phyloP scores from a whole-genome alignment of 2,329 filamentous ascomycete genomes.

The Pestalotiopsis sp. region DNA sequence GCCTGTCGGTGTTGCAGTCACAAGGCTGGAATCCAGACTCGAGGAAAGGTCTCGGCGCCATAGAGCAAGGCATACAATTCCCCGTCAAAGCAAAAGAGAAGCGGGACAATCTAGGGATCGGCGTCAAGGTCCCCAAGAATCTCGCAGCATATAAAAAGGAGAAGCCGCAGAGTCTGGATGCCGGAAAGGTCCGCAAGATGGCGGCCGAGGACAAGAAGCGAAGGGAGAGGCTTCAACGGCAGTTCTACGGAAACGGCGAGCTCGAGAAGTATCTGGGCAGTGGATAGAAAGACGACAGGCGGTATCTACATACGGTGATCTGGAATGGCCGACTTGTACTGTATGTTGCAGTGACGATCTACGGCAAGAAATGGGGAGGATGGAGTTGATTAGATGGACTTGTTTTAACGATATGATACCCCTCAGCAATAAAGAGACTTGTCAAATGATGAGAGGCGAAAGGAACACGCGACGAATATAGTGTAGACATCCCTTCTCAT shows the following conservation, averaged over 20 bases:
- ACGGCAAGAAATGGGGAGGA: neutral
- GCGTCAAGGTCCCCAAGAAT: constrained; percentile 49
- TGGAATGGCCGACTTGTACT: neutral
- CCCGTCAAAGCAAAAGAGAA: constrained; percentile 77
- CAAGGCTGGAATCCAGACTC: constrained; percentile 78
- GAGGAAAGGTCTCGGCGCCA: constrained; percentile 70
- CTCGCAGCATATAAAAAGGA: constrained; percentile 41
- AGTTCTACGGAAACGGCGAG: constrained; percentile 77
- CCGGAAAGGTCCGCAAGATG: constrained; percentile 68
- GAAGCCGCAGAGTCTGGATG: constrained; percentile 59
- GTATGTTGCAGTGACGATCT: neutral
- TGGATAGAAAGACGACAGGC: constrained; percentile 15
- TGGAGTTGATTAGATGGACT: neutral
- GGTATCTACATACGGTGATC: neutral
- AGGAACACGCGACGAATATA: neutral
- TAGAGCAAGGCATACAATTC: constrained; percentile 72
- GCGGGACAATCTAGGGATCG: constrained; percentile 74
- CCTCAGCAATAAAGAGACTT: neutral
- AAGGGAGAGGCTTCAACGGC: constrained; percentile 64
- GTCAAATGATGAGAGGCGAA: neutral
- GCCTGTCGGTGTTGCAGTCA: constrained; percentile 64
- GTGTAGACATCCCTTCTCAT: neutral
- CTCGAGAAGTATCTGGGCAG: constrained; percentile 72
- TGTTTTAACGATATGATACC: neutral
- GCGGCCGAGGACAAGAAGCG: constrained; percentile 64